Base-by-base conservation (phyloP, 345 rosid species). In the Psidium friedrichsthalianum region DNA sequence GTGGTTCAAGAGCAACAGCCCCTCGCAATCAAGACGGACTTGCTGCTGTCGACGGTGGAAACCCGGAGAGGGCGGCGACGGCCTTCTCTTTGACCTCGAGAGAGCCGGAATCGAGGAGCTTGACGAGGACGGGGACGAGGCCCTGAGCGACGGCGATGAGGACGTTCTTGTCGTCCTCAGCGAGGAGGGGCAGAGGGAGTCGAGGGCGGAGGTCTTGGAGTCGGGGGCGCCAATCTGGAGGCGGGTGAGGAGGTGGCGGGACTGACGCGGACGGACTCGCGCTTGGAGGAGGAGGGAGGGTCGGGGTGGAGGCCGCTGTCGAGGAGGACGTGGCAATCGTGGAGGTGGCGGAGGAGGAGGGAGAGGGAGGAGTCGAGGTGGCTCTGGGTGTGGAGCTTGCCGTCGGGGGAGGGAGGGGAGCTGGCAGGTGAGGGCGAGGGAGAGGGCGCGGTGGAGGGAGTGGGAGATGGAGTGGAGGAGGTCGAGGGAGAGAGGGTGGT, bases 131-230 rank as follows among this genome's bases (percentile, higher is more conserved):
- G 4, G 97, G 98, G 57, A 97, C 96, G 74, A 96, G 89, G 24
- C 99, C 99, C 83, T 96, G 98, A 16, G 98, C 95, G 40, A 95
- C 98, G 8, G 94, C 93, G 49, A 95, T 92, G 97, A 96, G 88
- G 51, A 97, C 98, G 91, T 93, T 96, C 94, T 95, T 97, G 84
- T 95, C 98, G 85, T 96, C 95, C 88, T 91, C 95, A 29, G 83
- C 86, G 22, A 94, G 85, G 20, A 96, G 84, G 0, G 91, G 88
- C 16, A 95, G 80, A 97, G 86, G 59, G 95, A 88, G 64, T 95
- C 98, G 91, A 97, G 92, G 2, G 96, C 99, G 14, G 91, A 89
- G 90, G 88, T 90, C 90, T 92, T 96, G 82, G 98, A 93, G 83
- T 93, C 98, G 6, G 56, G n/a, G 16, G 88, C 83, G 42, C 98